Percentiles rank a stretch among this genome's conserved stretches.
phyloP scores from a whole-genome alignment of 805 yeast species.

The Candida maltosa region DNA sequence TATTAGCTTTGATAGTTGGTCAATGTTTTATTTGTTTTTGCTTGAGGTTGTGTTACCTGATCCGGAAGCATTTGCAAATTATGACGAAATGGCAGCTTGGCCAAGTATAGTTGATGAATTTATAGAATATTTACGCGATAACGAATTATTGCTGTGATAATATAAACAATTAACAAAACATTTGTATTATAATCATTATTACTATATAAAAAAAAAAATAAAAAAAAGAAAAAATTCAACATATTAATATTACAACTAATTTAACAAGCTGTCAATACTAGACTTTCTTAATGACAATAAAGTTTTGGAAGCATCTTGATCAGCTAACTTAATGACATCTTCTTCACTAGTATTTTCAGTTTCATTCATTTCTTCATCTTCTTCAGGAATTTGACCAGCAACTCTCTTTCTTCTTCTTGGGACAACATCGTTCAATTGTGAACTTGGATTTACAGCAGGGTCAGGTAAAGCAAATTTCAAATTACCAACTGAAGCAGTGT shows the following conservation, averaged over 20 bases:
- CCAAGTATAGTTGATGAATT: slow-evolving; percentile 85
- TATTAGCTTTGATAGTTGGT: slow-evolving; percentile 78
- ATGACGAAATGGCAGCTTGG: slow-evolving; percentile 88
- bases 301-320: slow-evolving; percentile 30
- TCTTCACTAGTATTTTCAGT: slow-evolving; percentile 17
- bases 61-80: slow-evolving; percentile 46
- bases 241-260: slow-evolving; percentile 15
- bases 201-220: background rate
- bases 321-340: slow-evolving; percentile 13
- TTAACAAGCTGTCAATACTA: slow-evolving; percentile 38
- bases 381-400: slow-evolving; percentile 24
- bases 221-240: slow-evolving; percentile 4
- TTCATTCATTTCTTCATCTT: slow-evolving; percentile 10
- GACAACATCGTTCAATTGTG: slow-evolving; percentile 15
- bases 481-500: slow-evolving; percentile 4
- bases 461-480: slow-evolving; percentile 34
- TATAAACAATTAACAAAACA: background rate
- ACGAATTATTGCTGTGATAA: slow-evolving; percentile 11
- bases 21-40: slow-evolving; percentile 71
- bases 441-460: slow-evolving; percentile 27
- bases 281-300: slow-evolving; percentile 39
- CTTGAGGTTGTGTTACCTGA: slow-evolving; percentile 46
- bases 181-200: background rate
- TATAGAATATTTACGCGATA: slow-evolving; percentile 52
- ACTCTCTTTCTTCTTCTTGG: slow-evolving; percentile 32